Evolutionary conservation across 805 yeast species (phyloP).

Genomic region (Wickerhamomyces rabaulensis): DNA sequence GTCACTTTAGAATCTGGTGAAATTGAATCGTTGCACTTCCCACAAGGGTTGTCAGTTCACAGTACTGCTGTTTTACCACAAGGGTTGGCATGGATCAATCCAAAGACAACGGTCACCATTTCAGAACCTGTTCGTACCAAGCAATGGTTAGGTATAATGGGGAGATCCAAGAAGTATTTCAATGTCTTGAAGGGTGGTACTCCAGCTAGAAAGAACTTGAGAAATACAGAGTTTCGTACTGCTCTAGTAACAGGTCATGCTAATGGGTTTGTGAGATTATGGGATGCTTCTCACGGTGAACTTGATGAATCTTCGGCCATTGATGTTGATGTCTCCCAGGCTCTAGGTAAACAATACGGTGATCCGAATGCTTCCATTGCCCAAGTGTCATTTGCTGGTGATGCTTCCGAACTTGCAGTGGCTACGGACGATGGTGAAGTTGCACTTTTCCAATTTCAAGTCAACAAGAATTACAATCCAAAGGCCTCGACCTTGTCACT

Average conservation of each 20-base stretch:
- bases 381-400: constrained; percentile 69
- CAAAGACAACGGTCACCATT: constrained; percentile 53
- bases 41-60: constrained; percentile 46
- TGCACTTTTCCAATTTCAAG: constrained; percentile 65
- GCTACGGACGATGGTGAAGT: constrained; percentile 69
- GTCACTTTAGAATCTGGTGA: constrained; percentile 60
- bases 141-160: constrained; percentile 78
- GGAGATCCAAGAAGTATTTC: constrained; percentile 36
- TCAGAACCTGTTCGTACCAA: constrained; percentile 55
- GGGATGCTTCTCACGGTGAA: constrained; percentile 81
- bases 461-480: constrained; percentile 41
- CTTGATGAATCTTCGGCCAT: constrained; percentile 52
- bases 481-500: constrained; percentile 26
- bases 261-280: constrained; percentile 75
- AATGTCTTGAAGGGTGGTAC: constrained; percentile 75
- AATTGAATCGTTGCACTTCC: constrained; percentile 53
- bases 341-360: constrained; percentile 36
- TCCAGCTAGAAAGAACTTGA: constrained; percentile 46
- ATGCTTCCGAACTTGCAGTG: constrained; percentile 68
- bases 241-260: constrained; percentile 80
- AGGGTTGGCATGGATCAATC: constrained; percentile 71
- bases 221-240: constrained; percentile 46
- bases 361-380: constrained; percentile 39
- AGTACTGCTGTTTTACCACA: constrained; percentile 71
- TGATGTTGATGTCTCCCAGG: constrained; percentile 49